Percentiles rank a stretch among this genome's conserved stretches.
Conservation (phyloP, 192 early-diverging fungal species). For the Paraglomus brasilianum region DNA sequence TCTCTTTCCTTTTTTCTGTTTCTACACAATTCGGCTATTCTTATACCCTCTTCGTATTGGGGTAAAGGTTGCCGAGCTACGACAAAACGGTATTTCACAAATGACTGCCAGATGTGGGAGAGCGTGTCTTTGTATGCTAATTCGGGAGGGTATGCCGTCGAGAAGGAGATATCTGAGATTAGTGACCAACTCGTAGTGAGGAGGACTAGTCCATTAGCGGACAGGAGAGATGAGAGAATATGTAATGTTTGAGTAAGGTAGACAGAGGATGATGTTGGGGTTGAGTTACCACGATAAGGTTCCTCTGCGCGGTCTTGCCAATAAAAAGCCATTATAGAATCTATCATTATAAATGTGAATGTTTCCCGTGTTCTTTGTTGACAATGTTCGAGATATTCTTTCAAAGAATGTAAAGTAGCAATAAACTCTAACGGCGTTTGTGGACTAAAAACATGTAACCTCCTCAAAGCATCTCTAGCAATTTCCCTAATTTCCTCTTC, state of each 20-base stretch:
- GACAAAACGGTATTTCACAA: slow-evolving; percentile 30
- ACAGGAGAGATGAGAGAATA: too few species aligned
- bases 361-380: not conserved
- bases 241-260: too few species aligned
- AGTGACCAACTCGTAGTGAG: too few species aligned
- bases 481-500: slow-evolving; percentile 17
- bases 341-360: slow-evolving; percentile 29
- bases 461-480: not conserved
- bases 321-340: slow-evolving; percentile 28
- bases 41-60: slow-evolving; percentile 1
- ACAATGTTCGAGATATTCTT: slow-evolving; percentile 10
- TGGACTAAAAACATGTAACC: slow-evolving; percentile 26
- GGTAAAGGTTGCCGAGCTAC: slow-evolving; percentile 22
- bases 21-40: too few species aligned
- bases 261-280: too few species aligned
- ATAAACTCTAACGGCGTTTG: not conserved
- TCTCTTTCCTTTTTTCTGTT: not conserved
- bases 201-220: too few species aligned
- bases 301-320: slow-evolving; percentile 29
- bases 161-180: not conserved
- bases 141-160: slow-evolving; percentile 1
- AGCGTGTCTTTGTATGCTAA: not conserved
- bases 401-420: slow-evolving; percentile 24
- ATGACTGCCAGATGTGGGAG: slow-evolving; percentile 3
- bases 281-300: not conserved